Percentiles rank a stretch among this genome's conserved stretches.
phyloP scores from a whole-genome alignment of 1,139 yeast genomes.

The Sugiyamaella pinicola region DNA sequence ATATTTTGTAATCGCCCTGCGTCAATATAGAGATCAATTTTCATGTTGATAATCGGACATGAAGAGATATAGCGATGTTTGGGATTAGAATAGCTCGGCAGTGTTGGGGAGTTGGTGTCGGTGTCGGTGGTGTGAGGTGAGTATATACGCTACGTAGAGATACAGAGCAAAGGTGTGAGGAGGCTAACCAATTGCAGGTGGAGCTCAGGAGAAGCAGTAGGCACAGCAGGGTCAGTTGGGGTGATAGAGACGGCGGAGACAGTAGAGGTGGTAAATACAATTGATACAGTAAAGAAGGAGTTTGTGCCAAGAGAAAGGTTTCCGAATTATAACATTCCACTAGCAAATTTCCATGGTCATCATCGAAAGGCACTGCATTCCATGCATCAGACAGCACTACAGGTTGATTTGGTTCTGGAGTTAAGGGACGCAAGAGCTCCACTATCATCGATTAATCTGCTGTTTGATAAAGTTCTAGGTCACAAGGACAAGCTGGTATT shows the following conservation, averaged over 20 bases:
- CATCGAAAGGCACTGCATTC: slow-evolving; percentile 77
- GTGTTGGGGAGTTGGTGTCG: background rate
- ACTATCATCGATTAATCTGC: slow-evolving; percentile 72
- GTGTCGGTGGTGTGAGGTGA: background rate
- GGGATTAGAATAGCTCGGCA: background rate
- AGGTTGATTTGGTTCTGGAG: slow-evolving; percentile 78
- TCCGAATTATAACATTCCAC: slow-evolving; percentile 68
- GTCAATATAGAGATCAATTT: background rate
- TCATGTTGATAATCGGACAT: background rate
- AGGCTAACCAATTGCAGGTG: too few relatives aligned
- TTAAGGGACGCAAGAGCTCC: slow-evolving; percentile 91
- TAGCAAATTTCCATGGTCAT: slow-evolving; percentile 89
- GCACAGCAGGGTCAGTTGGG: too few relatives aligned
- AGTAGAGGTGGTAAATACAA: background rate
- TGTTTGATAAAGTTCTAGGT: slow-evolving; percentile 69
- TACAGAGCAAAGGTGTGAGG: too few relatives aligned
- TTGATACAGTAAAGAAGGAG: background rate
- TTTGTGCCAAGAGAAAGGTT: slow-evolving; percentile 39
- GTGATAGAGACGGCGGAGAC: background rate
- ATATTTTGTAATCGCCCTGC: slow-evolving; percentile 12
- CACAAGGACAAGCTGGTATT: slow-evolving; percentile 61
- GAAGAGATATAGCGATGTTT: background rate
- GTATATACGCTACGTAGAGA: too few relatives aligned
- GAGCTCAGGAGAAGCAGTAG: background rate
- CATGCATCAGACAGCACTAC: slow-evolving; percentile 73